Conservation (phyloP, 768 basidiomycete species). For the Neoboletus subvelutipes region DNA sequence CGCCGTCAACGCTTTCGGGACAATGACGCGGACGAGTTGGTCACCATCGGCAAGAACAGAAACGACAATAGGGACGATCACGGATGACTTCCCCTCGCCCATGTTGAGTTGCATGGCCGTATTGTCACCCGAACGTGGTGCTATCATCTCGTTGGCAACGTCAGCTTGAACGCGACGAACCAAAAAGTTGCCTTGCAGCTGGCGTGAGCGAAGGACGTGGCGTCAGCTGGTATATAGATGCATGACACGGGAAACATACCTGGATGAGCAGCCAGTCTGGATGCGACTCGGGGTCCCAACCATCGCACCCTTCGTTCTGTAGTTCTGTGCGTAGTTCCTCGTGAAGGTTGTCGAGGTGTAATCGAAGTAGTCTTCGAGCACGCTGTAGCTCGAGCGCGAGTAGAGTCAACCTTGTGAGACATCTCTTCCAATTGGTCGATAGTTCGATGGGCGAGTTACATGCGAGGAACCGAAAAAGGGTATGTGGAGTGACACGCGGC, state of each 20-base stretch:
- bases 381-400: conserved; percentile 37
- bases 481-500: conserved; percentile 36
- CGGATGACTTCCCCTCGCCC: conserved; percentile 56
- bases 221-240: background rate
- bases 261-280: conserved; percentile 49
- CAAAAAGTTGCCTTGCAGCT: conserved; percentile 48
- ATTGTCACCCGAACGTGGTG: conserved; percentile 36
- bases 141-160: conserved; percentile 48
- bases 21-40: conserved; percentile 47
- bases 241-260: conserved; percentile 20
- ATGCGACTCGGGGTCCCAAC: conserved; percentile 16
- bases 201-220: background rate
- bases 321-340: conserved; percentile 35
- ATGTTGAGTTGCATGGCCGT: conserved; percentile 52
- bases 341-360: conserved; percentile 18
- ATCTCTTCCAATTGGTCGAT: conserved; percentile 30
- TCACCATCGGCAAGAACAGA: conserved; percentile 42
- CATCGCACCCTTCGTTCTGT: conserved; percentile 24
- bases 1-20: conserved; percentile 45
- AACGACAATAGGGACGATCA: conserved; percentile 46
- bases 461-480: conserved; percentile 34
- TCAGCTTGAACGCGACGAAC: conserved; percentile 42
- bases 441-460: conserved; percentile 19
- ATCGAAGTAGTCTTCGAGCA: conserved; percentile 34
- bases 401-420: conserved; percentile 31